Percentiles rank a stretch among this genome's conserved stretches.
phyloP scores from a whole-genome alignment of 1,284 basidiomycete species.

The Apiotrichum siamense region DNA sequence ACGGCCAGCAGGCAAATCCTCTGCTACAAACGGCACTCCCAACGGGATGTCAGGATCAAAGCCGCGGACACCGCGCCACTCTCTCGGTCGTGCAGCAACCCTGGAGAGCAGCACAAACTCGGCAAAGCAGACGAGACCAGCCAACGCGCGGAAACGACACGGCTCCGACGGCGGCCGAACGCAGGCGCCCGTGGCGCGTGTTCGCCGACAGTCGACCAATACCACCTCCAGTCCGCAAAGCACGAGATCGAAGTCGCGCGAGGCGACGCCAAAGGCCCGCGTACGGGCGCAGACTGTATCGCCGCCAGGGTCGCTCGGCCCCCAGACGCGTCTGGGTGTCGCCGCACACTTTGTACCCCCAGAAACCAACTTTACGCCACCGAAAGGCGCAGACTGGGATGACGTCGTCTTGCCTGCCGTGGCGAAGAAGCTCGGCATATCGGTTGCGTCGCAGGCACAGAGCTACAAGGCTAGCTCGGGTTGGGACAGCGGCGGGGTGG shows the following conservation, averaged over 20 bases:
- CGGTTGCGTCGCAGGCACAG: neutral
- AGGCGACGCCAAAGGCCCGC: neutral
- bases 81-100: neutral
- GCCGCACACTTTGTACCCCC: slow-evolving; percentile 43
- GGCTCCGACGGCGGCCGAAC: slow-evolving; percentile 1
- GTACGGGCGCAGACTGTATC: neutral
- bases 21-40: too few species aligned
- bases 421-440: slow-evolving; percentile 67
- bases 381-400: slow-evolving; percentile 47
- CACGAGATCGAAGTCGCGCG: neutral
- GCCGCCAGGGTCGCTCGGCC: neutral
- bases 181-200: neutral
- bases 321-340: slow-evolving; percentile 20
- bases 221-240: neutral
- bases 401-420: slow-evolving; percentile 63
- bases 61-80: too few species aligned
- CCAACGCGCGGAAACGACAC: slow-evolving; percentile 1
- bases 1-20: too few species aligned
- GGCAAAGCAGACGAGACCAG: neutral
- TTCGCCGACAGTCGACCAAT: neutral
- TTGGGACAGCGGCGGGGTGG: too few species aligned
- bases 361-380: slow-evolving; percentile 38
- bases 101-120: neutral
- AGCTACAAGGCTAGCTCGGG: neutral
- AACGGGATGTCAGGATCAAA: too few species aligned